These are phyloP conservation scores for Elongisporangium prolatum DNA, from an alignment of 352 stramenopile genomes.

Conservation along the genomic window DNA sequence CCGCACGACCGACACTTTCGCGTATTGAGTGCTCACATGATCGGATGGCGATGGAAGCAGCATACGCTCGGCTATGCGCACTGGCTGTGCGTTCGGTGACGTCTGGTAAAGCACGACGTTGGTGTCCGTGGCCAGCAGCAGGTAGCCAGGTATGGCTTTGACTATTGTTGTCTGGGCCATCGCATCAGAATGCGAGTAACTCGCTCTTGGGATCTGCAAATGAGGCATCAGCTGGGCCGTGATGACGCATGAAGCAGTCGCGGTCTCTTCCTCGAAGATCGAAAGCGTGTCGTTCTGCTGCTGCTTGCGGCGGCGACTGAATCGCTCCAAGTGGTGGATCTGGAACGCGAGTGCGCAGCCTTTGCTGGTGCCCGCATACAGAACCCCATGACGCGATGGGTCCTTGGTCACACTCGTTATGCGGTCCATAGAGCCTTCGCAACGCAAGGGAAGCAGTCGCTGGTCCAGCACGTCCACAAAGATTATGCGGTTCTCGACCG, in stretches of 20 bases:
- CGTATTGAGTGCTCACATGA: background rate
- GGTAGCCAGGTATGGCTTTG: conserved; percentile 19
- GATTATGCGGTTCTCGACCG: conserved; percentile 15
- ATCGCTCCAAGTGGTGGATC: conserved; percentile 15
- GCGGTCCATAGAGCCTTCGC: conserved; percentile 15
- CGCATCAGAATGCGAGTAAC: background rate
- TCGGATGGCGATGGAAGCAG: background rate
- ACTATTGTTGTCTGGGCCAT: conserved; percentile 5
- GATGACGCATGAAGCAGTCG: background rate
- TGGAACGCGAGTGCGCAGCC: conserved; percentile 23
- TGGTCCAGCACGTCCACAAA: conserved; percentile 21
- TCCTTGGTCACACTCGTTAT: conserved; percentile 31
- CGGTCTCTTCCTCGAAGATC: background rate
- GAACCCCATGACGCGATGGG: conserved; percentile 17
- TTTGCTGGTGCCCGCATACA: conserved; percentile 25
- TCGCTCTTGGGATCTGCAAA: background rate
- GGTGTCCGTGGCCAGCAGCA: conserved; percentile 11
- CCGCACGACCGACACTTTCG: conserved; percentile 1
- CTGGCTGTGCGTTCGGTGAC: conserved; percentile 2
- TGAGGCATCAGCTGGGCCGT: conserved; percentile 1
- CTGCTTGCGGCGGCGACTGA: conserved; percentile 7
- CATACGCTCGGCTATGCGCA: conserved; percentile 17
- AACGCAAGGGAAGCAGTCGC: conserved; percentile 13
- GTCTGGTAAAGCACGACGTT: conserved; percentile 25
- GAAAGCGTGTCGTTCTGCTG: conserved; percentile 2